Conservation (phyloP, 352 stramenopile species). For the Elongisporangium prolatum region DNA sequence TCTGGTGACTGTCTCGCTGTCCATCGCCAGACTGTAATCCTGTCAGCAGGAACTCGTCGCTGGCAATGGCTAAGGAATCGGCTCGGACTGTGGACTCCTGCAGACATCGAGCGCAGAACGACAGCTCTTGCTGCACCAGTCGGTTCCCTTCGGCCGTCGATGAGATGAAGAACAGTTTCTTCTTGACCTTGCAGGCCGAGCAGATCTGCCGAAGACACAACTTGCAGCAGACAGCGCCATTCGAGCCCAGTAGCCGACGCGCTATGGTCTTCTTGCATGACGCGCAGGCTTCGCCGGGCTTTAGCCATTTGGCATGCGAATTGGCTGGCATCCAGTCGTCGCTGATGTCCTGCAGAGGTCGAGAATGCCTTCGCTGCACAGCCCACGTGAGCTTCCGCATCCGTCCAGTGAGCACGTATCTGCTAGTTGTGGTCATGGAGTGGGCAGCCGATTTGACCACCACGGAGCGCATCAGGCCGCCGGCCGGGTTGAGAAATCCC, state of each 20-base stretch:
- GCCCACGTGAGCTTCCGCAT: conserved; percentile 72
- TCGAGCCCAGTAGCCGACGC: not conserved
- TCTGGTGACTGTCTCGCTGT: not conserved
- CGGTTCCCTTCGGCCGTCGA: conserved; percentile 7
- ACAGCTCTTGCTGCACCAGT: conserved; percentile 25
- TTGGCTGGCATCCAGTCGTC: conserved; percentile 2
- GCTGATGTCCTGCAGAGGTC: conserved; percentile 8
- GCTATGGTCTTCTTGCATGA: not conserved
- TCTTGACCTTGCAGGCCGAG: conserved; percentile 25
- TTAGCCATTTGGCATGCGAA: not conserved
- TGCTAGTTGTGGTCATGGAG: conserved; percentile 22
- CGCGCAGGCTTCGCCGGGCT: not conserved
- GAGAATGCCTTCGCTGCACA: conserved; percentile 10
- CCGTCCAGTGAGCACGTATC: conserved; percentile 39
- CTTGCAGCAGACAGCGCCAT: conserved; percentile 10
- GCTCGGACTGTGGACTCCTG: conserved; percentile 8
- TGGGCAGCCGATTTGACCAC: conserved; percentile 25
- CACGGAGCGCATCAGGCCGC: conserved; percentile 30
- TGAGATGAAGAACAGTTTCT: conserved; percentile 25
- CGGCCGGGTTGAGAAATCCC: conserved; percentile 20
- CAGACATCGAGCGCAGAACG: conserved; percentile 23
- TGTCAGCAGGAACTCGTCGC: conserved; percentile 15
- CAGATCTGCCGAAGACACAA: conserved; percentile 36
- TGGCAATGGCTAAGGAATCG: conserved; percentile 13
- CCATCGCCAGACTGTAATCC: not conserved